Evolutionary conservation across 306 rosid species (phyloP), one percentile per base, ranked within the genome.

Genomic region (Canavalia ensiformis): DNA sequence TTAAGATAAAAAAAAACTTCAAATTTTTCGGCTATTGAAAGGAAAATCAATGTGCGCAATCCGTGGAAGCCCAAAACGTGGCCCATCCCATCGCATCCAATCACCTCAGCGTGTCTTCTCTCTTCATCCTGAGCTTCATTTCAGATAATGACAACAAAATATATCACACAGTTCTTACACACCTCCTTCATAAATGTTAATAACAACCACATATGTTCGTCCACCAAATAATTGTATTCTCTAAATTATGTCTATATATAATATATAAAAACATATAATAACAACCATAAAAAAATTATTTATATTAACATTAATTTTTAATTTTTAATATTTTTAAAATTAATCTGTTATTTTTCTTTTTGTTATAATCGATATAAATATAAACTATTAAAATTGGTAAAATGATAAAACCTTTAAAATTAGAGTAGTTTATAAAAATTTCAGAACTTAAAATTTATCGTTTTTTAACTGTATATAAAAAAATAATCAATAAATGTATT

Each of bases 221-320:
- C 68, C 11, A 74, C 49, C 0, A 75, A 29, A 31, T 60, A 30
- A 60, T 75, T 75, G 37, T 59, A 63, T 25, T 60, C 4, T 60
- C 4, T 31, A 7, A 41, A 31, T 31, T 33, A 37, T 37, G 41
- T 37, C 2, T 37, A 37, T 37, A 37, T 37, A 37, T 37, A 37
- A 37, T 37, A 37, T 37, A 37, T 4, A 18, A 18, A 18, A 18
- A 18, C 25, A 18, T 18, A 18, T 18, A 18, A 18, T 18, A 18
- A 18, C 25, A 18, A 18, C 25, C 25, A 18, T 18, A 18, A 18
- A 18, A 18, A 18, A 18, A 30, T 9, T 59, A 31, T 33, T 31
- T 10, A 4, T 47, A 2, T 28, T 56, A 29, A 30, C 9, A 9
- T 60, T 9, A 31, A 9, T 9, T 31, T 31, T 60, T 31, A 10